Evolutionary conservation across 1,284 basidiomycete genomes (phyloP).

Genomic region (Marasmius fiardii): DNA sequence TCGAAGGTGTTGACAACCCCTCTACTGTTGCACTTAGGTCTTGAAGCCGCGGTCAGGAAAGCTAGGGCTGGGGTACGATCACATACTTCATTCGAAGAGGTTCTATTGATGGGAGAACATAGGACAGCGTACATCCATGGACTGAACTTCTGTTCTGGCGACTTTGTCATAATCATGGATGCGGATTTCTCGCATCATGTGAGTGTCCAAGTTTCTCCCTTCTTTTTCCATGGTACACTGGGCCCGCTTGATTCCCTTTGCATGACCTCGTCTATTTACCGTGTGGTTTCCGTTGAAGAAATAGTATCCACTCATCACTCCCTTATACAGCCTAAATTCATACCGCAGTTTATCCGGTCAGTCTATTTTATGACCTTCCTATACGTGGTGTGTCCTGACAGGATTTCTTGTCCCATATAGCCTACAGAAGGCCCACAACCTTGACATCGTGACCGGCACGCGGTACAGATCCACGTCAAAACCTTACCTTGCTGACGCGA

Average conservation of each 20-base stretch:
- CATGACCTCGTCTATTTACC: neutral
- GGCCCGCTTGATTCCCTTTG: neutral
- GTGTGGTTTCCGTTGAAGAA: too few relatives aligned
- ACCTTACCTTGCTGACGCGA: slow-evolving; percentile 46
- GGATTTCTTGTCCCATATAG: slow-evolving; percentile 22
- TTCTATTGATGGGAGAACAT: slow-evolving; percentile 9
- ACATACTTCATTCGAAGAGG: neutral
- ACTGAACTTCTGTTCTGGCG: slow-evolving; percentile 83
- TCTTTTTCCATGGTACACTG: neutral
- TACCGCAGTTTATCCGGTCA: slow-evolving; percentile 83
- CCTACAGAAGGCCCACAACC: slow-evolving; percentile 74
- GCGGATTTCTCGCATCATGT: slow-evolving; percentile 96
- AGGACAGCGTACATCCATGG: slow-evolving; percentile 94
- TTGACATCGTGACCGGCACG: slow-evolving; percentile 91
- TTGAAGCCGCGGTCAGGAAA: slow-evolving; percentile 86
- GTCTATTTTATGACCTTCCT: slow-evolving; percentile 12
- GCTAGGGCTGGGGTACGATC: slow-evolving; percentile 75
- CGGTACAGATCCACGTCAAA: slow-evolving; percentile 67
- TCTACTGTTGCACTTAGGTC: slow-evolving; percentile 44
- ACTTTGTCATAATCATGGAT: slow-evolving; percentile 96
- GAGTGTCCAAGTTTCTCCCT: slow-evolving; percentile 24
- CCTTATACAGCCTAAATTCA: slow-evolving; percentile 75
- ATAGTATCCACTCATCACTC: too few relatives aligned
- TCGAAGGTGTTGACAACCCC: neutral
- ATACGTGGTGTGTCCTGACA: slow-evolving; percentile 5